Percentiles rank a stretch among this genome's conserved stretches.
These are phyloP conservation scores for Gossypioides kirkii DNA, from an alignment of 345 rosid genomes.

Conservation along the genomic window DNA sequence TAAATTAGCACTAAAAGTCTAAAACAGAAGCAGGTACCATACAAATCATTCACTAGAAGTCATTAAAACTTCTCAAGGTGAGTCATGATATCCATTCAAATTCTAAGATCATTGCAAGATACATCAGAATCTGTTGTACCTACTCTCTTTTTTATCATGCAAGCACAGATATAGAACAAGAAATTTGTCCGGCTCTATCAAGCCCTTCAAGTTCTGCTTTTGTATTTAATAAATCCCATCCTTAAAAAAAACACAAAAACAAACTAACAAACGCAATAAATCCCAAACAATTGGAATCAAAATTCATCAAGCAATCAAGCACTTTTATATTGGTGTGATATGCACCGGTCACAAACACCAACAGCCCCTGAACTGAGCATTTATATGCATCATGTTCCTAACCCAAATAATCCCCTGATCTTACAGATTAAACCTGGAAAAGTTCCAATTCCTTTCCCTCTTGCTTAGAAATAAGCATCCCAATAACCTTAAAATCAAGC, in stretches of 20 bases:
- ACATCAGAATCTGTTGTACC: background rate
- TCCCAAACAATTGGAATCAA: background rate
- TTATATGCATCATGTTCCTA: background rate
- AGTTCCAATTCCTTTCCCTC: background rate
- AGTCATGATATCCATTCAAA: background rate
- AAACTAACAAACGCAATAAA: background rate
- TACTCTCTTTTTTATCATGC: background rate
- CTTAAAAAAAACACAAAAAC: background rate
- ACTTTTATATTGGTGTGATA: background rate
- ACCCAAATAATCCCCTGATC: background rate
- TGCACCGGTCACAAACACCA: background rate
- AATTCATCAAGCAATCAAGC: background rate
- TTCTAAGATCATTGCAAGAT: background rate
- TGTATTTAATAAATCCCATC: background rate
- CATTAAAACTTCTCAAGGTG: background rate
- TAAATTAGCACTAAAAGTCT: background rate
- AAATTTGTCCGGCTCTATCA: constrained; percentile 1
- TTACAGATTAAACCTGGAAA: background rate
- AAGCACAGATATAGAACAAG: background rate
- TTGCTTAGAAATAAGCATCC: background rate
- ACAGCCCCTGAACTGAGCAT: background rate
- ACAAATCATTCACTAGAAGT: constrained; percentile 1
- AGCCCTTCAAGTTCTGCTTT: background rate
- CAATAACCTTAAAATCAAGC: background rate
- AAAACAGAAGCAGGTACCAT: background rate